phyloP scores from a whole-genome alignment of 2,329 filamentous ascomycete species.

The Fusarium proliferatum region DNA sequence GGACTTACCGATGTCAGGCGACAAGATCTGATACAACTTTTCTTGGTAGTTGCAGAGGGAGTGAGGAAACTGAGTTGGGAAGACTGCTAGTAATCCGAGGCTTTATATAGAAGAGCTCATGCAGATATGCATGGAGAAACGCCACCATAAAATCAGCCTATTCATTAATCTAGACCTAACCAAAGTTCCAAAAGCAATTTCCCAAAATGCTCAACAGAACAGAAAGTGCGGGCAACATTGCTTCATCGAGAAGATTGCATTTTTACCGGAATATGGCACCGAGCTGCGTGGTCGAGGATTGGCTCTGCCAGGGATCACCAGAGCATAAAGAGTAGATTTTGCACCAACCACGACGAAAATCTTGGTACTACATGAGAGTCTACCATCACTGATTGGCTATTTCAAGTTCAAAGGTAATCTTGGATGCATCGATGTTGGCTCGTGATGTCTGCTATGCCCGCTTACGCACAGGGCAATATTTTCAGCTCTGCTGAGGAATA shows the following conservation, averaged over 20 bases:
- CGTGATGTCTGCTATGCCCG: neutral
- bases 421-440: neutral
- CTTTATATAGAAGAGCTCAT: neutral
- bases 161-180: fast-evolving
- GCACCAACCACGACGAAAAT: neutral
- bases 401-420: too few relatives aligned
- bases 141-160: neutral
- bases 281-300: neutral
- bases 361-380: too few relatives aligned
- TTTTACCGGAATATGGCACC: too few relatives aligned
- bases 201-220: fast-evolving
- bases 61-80: neutral
- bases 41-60: neutral
- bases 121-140: neutral
- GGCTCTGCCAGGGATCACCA: neutral
- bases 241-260: neutral
- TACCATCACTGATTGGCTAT: too few relatives aligned
- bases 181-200: neutral
- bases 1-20: too few relatives aligned
- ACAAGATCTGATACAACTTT: too few relatives aligned
- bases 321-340: too few relatives aligned
- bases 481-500: neutral
- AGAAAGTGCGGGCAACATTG: neutral
- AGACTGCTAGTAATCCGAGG: too few relatives aligned
- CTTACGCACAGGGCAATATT: neutral